These are phyloP conservation scores for Acanthamoeba culbertsoni DNA, from an alignment of 208 protist species.

Conservation along the genomic window DNA sequence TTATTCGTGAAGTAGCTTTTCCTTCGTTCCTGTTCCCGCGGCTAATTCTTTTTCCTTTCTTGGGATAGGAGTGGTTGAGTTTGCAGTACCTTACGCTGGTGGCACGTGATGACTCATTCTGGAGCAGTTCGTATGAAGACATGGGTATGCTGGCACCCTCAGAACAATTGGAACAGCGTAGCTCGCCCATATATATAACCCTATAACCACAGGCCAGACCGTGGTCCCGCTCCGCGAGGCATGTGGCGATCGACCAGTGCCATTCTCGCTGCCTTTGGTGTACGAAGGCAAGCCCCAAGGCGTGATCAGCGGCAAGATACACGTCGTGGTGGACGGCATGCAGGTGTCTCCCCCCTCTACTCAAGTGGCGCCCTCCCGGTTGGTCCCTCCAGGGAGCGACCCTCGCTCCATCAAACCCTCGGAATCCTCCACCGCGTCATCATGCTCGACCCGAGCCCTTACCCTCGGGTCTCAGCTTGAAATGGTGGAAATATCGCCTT, in stretches of 20 bases:
- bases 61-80: not conserved
- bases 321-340: constrained; percentile 34
- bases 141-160: not conserved
- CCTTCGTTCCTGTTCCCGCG: not conserved
- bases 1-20: too few relatives aligned
- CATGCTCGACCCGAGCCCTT: not conserved
- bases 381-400: not conserved
- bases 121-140: constrained; percentile 48
- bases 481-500: not conserved
- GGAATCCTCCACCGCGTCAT: not conserved
- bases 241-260: constrained; percentile 3
- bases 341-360: not conserved
- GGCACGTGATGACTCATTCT: constrained; percentile 24
- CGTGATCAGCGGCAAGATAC: constrained; percentile 29
- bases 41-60: not conserved
- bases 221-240: not conserved
- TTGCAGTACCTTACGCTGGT: not conserved
- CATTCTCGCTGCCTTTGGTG: not conserved
- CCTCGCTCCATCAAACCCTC: not conserved
- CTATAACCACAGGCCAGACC: constrained; percentile 35
- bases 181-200: not conserved
- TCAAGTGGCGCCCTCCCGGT: not conserved
- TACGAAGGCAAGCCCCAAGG: constrained; percentile 47
- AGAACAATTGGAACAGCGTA: not conserved
- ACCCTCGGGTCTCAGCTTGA: not conserved